phyloP scores from a whole-genome alignment of 768 basidiomycete genomes.

The Pleurotus giganteus region DNA sequence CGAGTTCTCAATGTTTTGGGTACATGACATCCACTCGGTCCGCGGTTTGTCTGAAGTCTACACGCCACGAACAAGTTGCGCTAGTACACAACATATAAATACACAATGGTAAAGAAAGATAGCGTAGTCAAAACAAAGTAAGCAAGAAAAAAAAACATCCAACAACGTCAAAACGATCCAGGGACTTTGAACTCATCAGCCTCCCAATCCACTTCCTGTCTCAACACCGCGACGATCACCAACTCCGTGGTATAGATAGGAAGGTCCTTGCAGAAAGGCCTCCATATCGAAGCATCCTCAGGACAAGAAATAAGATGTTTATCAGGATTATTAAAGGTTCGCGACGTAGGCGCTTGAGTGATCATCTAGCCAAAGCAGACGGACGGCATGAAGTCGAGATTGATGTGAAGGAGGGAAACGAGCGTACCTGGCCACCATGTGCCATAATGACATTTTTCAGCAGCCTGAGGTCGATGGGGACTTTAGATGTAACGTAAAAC shows the following conservation, averaged over 20 bases:
- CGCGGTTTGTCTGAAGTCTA: too few species aligned
- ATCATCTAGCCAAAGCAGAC: slow-evolving; percentile 29
- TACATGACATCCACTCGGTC: too few species aligned
- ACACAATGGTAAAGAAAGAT: too few species aligned
- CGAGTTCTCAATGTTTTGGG: too few species aligned
- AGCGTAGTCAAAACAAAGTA: too few species aligned
- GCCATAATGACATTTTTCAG: slow-evolving; percentile 69
- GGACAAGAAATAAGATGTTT: slow-evolving; percentile 66
- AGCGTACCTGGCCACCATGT: slow-evolving; percentile 66
- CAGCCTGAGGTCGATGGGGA: slow-evolving; percentile 54
- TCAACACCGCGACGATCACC: slow-evolving; percentile 59
- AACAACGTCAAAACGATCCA: slow-evolving; percentile 19
- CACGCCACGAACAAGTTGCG: too few species aligned
- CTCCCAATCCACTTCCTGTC: slow-evolving; percentile 68
- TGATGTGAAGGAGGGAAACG: neutral
- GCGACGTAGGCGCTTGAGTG: slow-evolving; percentile 50
- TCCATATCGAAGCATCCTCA: slow-evolving; percentile 67
- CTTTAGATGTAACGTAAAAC: slow-evolving; percentile 75
- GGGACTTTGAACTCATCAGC: slow-evolving; percentile 34
- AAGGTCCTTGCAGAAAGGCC: slow-evolving; percentile 46
- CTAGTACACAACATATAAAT: too few species aligned
- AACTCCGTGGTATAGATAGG: slow-evolving; percentile 71
- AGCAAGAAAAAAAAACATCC: too few species aligned
- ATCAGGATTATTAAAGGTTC: slow-evolving; percentile 48
- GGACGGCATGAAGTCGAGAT: slow-evolving; percentile 7